Base-by-base conservation (phyloP, 75 land plant species). In the Gnetum montanum region DNA sequence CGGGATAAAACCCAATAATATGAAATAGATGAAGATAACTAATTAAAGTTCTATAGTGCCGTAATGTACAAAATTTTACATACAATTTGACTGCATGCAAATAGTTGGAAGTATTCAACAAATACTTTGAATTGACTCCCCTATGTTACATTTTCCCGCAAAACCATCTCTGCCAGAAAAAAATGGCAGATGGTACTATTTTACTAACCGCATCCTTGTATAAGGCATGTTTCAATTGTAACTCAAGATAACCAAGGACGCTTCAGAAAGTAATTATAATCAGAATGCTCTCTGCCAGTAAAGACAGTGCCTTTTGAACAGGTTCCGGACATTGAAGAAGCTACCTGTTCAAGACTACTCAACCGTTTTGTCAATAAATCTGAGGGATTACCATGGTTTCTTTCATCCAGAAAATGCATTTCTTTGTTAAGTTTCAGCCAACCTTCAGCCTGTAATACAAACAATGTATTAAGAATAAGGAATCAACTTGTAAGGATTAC, bases 181-280 rank as follows among this genome's bases (percentile, higher is more conserved):
- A 52, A 52, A 15, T 52, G 24, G 25, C n/a, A 1, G 33, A 18
- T 20, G 8, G 31, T 13, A 31, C 16, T 22, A 36, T 19, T 13
- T 33, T 28, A 34, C 22, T 12, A 34, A 33, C 55, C 36, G 33
- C 23, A 13, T 40, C 43, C 54, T 52, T 18, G n/a, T n/a, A n/a
- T 25, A 20, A 16, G 11, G 22, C 31, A 27, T 31, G 29, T 23
- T 26, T 22, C 18, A 16, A 30, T 33, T 20, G 12, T 52, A 57
- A 40, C 41, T 18, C 37, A n/a, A 57, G 12, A 3, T 34, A 46
- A 69, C 22, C 61, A 40, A 36, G 59, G 19, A 23, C 82, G 71
- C 16, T 66, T 74, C 8, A 66, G 61, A 54, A 85, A 85, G 57
- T 81, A 81, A 57, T 71, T 70, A 37, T 74, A 82, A 61, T 85